Evolutionary conservation across 345 rosid genomes (phyloP), one percentile per base, ranked within the genome.

Genomic region (Bretschneidera sinensis): DNA sequence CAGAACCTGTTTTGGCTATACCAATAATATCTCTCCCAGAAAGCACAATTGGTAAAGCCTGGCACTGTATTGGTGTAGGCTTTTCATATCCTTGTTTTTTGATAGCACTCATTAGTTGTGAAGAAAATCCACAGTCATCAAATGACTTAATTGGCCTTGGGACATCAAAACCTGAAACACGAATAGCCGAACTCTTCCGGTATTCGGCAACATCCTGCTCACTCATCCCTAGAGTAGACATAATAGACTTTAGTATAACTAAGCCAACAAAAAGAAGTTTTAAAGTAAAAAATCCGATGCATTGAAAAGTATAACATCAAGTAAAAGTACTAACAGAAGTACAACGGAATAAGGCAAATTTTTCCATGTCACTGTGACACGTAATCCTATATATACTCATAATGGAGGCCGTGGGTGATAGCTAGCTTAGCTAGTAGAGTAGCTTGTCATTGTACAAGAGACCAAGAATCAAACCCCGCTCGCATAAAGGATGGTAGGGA

Each of bases 1-100:
- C 99, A 17, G 99, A 94, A 67, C 99, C 99, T 61, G 99, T 94
- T 75, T 94, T 90, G 11, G 99, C 99, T 65, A 94, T 94, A 48
- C 99, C 99, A 43, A 94, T 94, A 51, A 94, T 72, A 76, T 94
- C 99, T 68, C 95, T 77, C 55, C 97, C 97, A 23, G 96, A 86
- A 5, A 94, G 79, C 43, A 86, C 84, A 45, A 94, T 77, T 2
- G 97, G 97, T 56, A 94, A 73, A 66, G 99, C 88, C 74, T 90
- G 97, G 62, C 91, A 75, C 58, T 94, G 99, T 59, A 94, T 94
- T 17, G 88, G 53, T 20, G 97, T 90, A 34, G 99, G 99, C 64
- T 78, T 88, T 56, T 88, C 97, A 76, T 94, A 94, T 48, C 79
- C 91, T 78, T 90, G 97, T 22, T 88, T 90, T 5, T 85, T 75